These are phyloP conservation scores for Monilinia fructicola DNA, from an alignment of 2,329 filamentous ascomycete species.

Conservation along the genomic window DNA sequence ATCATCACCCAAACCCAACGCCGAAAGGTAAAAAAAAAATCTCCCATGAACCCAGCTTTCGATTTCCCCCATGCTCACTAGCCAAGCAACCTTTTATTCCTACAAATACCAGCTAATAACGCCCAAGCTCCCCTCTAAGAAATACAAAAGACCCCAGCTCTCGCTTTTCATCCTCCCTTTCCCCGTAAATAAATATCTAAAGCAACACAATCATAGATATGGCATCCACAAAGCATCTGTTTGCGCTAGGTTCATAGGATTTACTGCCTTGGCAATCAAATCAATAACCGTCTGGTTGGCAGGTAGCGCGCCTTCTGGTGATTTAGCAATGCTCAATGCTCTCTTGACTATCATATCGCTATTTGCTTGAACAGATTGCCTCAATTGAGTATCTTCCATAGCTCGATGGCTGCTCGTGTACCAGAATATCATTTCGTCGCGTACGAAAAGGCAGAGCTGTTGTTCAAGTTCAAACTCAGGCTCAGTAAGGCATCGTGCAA, in stretches of 20 bases:
- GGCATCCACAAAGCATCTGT: slow-evolving; percentile 97
- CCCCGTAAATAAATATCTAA: neutral
- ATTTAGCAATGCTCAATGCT: slow-evolving; percentile 78
- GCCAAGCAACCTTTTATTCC: slow-evolving; percentile 18
- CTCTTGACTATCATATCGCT: slow-evolving; percentile 90
- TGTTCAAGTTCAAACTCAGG: slow-evolving; percentile 90
- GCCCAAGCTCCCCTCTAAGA: neutral
- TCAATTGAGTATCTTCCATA: slow-evolving; percentile 62
- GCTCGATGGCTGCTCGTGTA: slow-evolving; percentile 75
- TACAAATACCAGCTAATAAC: slow-evolving; percentile 6
- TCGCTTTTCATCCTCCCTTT: neutral
- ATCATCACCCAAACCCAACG: neutral
- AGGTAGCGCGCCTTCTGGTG: slow-evolving; percentile 71
- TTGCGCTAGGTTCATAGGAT: slow-evolving; percentile 82
- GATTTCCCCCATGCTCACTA: neutral
- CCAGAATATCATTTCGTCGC: slow-evolving; percentile 98
- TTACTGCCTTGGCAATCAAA: slow-evolving; percentile 85
- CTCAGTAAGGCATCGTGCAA: slow-evolving; percentile 89
- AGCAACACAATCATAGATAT: slow-evolving; percentile 62
- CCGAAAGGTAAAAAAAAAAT: neutral
- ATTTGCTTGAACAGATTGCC: slow-evolving; percentile 78
- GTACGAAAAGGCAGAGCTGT: slow-evolving; percentile 88
- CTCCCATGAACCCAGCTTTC: neutral
- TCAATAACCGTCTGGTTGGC: slow-evolving; percentile 98
- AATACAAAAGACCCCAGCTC: neutral